A percentile compares a stretch with the other conserved stretches of the same genome.
These are phyloP conservation scores for Cladochytrium replicatum DNA, from an alignment of 192 early-diverging fungal genomes.

Conservation along the genomic window DNA sequence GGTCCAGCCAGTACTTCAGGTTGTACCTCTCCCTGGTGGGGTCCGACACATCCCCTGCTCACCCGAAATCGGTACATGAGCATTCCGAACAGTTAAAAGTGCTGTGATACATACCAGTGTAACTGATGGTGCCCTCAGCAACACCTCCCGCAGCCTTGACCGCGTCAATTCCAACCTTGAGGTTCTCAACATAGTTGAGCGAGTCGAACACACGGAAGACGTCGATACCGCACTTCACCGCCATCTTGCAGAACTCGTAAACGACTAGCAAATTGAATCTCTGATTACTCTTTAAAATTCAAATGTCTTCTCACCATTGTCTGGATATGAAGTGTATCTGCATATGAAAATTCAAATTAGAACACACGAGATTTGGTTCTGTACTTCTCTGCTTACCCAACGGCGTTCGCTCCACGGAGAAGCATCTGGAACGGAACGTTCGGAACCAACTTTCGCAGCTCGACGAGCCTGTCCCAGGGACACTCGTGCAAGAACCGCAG, in stretches of 20 bases:
- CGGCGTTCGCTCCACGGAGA: conserved; percentile 93
- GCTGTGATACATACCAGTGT: conserved; percentile 37
- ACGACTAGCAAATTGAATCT: conserved; percentile 40
- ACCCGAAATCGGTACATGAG: too few relatives aligned
- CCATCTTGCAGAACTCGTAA: conserved; percentile 91
- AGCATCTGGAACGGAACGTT: conserved; percentile 99
- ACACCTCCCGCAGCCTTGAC: conserved; percentile 91
- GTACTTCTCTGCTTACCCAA: too few relatives aligned
- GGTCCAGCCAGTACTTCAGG: conserved; percentile 84
- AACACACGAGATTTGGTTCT: neutral
- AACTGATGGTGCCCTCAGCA: conserved; percentile 82
- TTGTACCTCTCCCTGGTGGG: conserved; percentile 73
- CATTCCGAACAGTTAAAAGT: neutral
- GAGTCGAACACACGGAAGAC: conserved; percentile 98
- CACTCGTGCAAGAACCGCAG: conserved; percentile 95
- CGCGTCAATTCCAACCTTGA: conserved; percentile 87
- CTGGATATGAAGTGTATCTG: conserved; percentile 96
- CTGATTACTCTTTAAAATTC: neutral
- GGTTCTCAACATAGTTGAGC: conserved; percentile 93
- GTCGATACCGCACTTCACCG: conserved; percentile 76
- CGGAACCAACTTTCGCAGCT: conserved; percentile 76
- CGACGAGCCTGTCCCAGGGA: conserved; percentile 88
- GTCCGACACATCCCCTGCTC: conserved; percentile 83
- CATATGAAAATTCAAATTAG: too few relatives aligned
- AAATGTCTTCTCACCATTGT: conserved; percentile 45